Evolutionary conservation across 176 grass and related monocot genomes (phyloP).

Genomic region (Carex kokanica): DNA sequence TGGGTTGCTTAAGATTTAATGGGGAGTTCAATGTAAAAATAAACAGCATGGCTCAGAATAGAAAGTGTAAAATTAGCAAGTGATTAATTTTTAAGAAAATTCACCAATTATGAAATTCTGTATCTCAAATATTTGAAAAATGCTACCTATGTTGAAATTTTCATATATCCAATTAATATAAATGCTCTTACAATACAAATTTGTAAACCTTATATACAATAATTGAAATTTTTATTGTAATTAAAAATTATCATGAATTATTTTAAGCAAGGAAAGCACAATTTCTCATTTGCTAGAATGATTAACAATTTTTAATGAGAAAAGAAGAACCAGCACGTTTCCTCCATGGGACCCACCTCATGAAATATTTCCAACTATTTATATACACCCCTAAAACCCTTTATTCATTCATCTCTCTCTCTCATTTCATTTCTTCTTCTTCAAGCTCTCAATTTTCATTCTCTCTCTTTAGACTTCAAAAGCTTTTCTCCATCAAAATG

Average conservation of each 20-base stretch:
- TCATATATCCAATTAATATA: neutral
- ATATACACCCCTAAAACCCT: constrained; percentile 2
- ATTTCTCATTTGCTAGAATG: constrained; percentile 18
- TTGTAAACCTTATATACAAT: neutral
- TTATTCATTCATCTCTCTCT: neutral
- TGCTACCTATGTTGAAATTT: too few species aligned
- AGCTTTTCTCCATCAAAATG: constrained; percentile 18
- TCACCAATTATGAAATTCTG: too few species aligned
- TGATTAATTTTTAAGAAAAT: too few species aligned
- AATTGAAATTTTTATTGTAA: neutral
- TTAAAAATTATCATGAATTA: neutral
- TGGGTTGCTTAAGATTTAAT: too few species aligned
- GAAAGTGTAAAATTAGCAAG: too few species aligned
- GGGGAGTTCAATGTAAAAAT: too few species aligned
- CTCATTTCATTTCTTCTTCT: constrained; percentile 20
- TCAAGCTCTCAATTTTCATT: neutral
- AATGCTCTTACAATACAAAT: neutral
- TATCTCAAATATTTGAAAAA: too few species aligned
- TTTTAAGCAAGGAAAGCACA: neutral
- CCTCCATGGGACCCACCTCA: neutral
- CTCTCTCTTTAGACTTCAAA: constrained; percentile 13
- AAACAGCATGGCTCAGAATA: too few species aligned
- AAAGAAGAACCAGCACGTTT: constrained; percentile 3
- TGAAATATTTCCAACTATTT: neutral
- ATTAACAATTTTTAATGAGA: constrained; percentile 9